Evolutionary conservation across 495 filamentous ascomycete genomes (phyloP), one percentile per base, ranked within the genome.

Genomic region (Daldinia childiae): DNA sequence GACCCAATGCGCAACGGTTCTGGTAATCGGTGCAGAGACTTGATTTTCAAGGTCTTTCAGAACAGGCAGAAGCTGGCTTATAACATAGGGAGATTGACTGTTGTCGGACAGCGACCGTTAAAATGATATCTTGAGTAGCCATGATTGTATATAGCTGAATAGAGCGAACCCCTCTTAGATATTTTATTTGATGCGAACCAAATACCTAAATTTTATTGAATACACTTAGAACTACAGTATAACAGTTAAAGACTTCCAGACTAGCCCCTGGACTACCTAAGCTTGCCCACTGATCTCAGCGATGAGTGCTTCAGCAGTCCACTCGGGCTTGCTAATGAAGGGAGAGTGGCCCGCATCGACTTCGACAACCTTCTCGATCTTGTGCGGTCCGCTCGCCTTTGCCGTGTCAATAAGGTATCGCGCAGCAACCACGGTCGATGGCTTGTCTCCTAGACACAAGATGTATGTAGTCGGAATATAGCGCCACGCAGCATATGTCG

Each of bases 401-500:
- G 69, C 69, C 1, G 64, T 64, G 6, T 60, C 45, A 59, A 72
- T 50, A 29, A 79, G 73, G 45, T 74, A 78, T 4, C 43, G 17
- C 9, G 17, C 17, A 48, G 43, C 43, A 11, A 48, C 7, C 43
- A 48, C 17, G 0, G 43, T 48, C 19, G 43, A 48, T 3, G 43
- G 43, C 17, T 48, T 21, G 9, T 48, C 43, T 9, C 17, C 17
- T 12, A 48, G 17, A 12, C 43, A 48, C 8, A 48, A 1, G 17
- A 48, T 48, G 9, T 21, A 48, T 0, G 76, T 79, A 11, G 78
- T 73, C 9, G 78, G 75, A 6, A 80, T 77, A 58, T 76, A 66
- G 1, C 75, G 65, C 76, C 74, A 79, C 26, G 78, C 75, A 19
- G 78, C 77, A 39, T 74, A 76, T 9, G 73, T 76, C 7, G 73